Percentiles rank a stretch among this genome's conserved stretches.
These are phyloP conservation scores for Picea sitchensis DNA, from an alignment of 75 land plant genomes.

Conservation along the genomic window DNA sequence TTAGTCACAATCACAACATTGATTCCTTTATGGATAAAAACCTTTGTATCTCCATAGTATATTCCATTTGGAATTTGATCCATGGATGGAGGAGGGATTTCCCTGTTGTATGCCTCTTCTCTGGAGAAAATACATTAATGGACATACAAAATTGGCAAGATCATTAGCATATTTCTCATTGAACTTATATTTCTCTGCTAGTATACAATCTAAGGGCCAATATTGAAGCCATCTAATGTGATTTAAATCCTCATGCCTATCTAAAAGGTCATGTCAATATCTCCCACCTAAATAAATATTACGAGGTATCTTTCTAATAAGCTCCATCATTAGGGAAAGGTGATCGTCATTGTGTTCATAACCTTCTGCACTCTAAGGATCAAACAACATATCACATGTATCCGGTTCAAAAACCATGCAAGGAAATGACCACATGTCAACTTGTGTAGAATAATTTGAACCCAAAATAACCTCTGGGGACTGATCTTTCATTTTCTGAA, in stretches of 20 bases:
- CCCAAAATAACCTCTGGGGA: conserved; percentile 28
- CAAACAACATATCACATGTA: conserved; percentile 89
- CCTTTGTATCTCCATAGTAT: background rate
- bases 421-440: conserved; percentile 95
- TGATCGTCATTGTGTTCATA: conserved; percentile 90
- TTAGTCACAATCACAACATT: too few species aligned
- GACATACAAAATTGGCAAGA: conserved; percentile 61
- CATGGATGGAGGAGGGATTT: conserved; percentile 86
- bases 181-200: conserved; percentile 70
- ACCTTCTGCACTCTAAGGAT: conserved; percentile 65
- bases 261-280: conserved; percentile 73
- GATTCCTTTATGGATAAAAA: too few species aligned
- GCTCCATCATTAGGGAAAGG: conserved; percentile 92
- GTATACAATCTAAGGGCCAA: conserved; percentile 64
- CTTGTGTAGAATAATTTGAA: conserved; percentile 29
- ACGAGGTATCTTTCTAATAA: conserved; percentile 83
- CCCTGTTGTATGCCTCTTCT: conserved; percentile 83
- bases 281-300: conserved; percentile 80
- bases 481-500: conserved; percentile 91
- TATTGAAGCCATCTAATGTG: conserved; percentile 73
- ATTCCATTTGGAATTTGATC: conserved; percentile 25
- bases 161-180: conserved; percentile 60
- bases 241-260: conserved; percentile 78
- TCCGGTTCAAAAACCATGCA: conserved; percentile 86
- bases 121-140: conserved; percentile 83